phyloP scores from a whole-genome alignment of 495 filamentous ascomycete species.

The Xylaria intraflava region DNA sequence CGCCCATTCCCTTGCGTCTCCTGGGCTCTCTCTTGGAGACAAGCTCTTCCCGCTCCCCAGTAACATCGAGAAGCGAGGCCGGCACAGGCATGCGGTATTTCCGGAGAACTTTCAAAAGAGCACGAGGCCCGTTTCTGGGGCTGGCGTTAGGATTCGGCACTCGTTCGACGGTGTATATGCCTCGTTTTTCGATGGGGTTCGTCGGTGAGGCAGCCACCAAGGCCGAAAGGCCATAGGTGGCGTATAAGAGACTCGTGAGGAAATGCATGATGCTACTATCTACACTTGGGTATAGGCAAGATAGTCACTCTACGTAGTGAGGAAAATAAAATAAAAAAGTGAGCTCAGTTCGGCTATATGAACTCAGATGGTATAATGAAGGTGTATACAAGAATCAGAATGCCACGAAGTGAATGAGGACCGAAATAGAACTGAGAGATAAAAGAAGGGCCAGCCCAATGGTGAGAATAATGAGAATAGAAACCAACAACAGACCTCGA shows the following conservation, averaged over 20 bases:
- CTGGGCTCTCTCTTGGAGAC: conserved; percentile 21
- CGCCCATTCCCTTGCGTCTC: conserved; percentile 15
- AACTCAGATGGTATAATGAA: too few species aligned
- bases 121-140: conserved; percentile 47
- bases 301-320: too few species aligned
- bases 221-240: conserved; percentile 30
- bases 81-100: conserved; percentile 55
- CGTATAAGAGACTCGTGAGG: conserved; percentile 27
- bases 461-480: too few species aligned
- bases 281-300: too few species aligned
- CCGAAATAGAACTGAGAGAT: too few species aligned
- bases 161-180: conserved; percentile 54
- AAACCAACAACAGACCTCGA: too few species aligned
- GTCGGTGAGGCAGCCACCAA: conserved; percentile 36
- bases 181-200: conserved; percentile 29
- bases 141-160: conserved; percentile 47
- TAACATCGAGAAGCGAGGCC: conserved; percentile 31
- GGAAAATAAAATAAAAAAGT: too few species aligned
- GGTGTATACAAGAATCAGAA: too few species aligned
- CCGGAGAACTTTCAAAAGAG: conserved; percentile 54
- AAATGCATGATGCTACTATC: conserved; percentile 36
- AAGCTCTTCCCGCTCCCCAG: conserved; percentile 26
- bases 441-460: too few species aligned
- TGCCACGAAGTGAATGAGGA: too few species aligned
- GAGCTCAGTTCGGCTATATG: too few species aligned